phyloP scores from a whole-genome alignment of 2,329 filamentous ascomycete genomes.

The Pseudocercospora pini-densiflorae region DNA sequence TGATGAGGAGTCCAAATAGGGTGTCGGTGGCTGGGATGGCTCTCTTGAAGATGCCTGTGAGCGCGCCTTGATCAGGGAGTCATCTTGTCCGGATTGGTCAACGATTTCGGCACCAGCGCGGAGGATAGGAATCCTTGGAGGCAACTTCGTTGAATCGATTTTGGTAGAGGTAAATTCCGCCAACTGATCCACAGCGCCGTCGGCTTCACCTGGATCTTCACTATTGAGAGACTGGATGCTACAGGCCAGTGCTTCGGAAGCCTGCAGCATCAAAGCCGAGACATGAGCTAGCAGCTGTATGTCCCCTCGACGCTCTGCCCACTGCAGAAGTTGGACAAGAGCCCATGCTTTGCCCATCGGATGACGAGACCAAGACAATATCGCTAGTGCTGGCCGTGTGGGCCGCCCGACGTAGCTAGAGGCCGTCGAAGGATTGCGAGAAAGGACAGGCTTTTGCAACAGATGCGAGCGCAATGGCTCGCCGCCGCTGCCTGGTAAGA shows the following conservation, averaged over 20 bases:
- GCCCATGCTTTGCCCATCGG: conserved; percentile 61
- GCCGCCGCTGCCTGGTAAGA: neutral
- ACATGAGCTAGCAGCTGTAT: conserved; percentile 70
- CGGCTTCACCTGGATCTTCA: neutral
- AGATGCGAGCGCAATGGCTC: neutral
- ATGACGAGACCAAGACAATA: conserved; percentile 44
- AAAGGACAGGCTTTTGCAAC: conserved; percentile 13
- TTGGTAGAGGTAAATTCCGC: neutral
- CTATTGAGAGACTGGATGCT: neutral
- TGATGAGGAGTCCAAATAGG: conserved; percentile 34
- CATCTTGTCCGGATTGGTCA: conserved; percentile 15
- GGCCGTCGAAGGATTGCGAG: conserved; percentile 17
- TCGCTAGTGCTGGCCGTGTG: neutral
- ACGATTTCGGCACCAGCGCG: conserved; percentile 20
- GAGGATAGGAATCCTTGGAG: conserved; percentile 22
- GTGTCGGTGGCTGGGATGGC: conserved; percentile 37
- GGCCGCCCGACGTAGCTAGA: neutral
- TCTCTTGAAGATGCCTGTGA: conserved; percentile 33
- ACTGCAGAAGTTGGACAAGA: conserved; percentile 60
- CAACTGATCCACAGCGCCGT: neutral
- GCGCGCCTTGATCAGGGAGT: conserved; percentile 26
- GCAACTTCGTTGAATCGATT: neutral
- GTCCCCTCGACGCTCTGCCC: conserved; percentile 65
- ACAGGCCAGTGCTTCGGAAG: conserved; percentile 27
- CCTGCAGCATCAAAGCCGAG: conserved; percentile 62